A percentile compares a stretch with the other conserved stretches of the same genome.
Evolutionary conservation across 139 green algal genomes (phyloP).

Genomic region (Volvox reticuliferus): DNA sequence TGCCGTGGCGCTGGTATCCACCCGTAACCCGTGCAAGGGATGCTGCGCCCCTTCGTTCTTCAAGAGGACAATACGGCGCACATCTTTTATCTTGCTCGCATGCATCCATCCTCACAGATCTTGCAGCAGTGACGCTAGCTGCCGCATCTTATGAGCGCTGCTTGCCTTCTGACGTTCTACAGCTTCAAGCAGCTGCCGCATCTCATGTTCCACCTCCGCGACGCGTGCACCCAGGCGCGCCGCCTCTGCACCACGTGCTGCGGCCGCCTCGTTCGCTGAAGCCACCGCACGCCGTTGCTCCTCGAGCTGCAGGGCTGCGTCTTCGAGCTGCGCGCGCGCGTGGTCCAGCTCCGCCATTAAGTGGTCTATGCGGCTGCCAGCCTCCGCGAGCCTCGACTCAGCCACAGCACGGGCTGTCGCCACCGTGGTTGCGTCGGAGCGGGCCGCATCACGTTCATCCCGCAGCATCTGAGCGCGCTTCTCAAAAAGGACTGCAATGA

Average conservation of each 20-base stretch:
- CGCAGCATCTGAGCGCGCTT: slow-evolving; percentile 64
- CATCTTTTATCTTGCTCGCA: too few species aligned
- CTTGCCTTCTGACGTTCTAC: slow-evolving; percentile 74
- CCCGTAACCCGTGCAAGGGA: too few species aligned
- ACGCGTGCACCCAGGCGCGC: slow-evolving; percentile 47
- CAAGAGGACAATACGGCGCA: too few species aligned
- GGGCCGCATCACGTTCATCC: slow-evolving; percentile 63
- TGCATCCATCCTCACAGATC: slow-evolving; percentile 40
- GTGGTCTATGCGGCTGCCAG: not conserved
- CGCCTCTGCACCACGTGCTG: slow-evolving; percentile 53
- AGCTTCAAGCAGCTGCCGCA: slow-evolving; percentile 71
- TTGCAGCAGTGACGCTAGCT: slow-evolving; percentile 59
- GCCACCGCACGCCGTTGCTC: slow-evolving; percentile 47
- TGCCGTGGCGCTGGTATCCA: too few species aligned
- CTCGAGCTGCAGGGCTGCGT: slow-evolving; percentile 28
- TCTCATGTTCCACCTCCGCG: slow-evolving; percentile 76
- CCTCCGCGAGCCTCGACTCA: slow-evolving; percentile 35
- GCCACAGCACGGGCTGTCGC: not conserved
- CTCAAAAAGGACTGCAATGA: slow-evolving; percentile 63
- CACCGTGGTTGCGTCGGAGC: not conserved
- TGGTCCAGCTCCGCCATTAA: slow-evolving; percentile 14
- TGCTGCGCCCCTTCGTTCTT: too few species aligned
- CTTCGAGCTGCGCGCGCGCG: slow-evolving; percentile 14
- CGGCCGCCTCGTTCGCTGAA: slow-evolving; percentile 51
- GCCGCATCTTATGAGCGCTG: slow-evolving; percentile 72